phyloP scores from a whole-genome alignment of 495 filamentous ascomycete genomes.

The Talaromyces thailandensis region DNA sequence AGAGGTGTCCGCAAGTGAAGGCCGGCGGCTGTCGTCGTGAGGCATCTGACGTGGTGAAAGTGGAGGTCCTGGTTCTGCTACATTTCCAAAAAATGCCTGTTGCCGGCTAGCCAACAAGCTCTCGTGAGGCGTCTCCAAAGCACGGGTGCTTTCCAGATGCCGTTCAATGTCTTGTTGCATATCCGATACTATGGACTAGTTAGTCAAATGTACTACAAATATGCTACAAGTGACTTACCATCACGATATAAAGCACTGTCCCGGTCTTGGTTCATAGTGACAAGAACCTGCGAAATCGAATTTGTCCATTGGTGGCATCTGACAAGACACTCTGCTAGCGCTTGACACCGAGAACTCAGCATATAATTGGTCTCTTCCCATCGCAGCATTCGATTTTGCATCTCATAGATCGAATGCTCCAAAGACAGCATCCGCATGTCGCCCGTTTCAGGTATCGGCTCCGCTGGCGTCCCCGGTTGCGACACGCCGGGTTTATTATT shows the following conservation, averaged over 20 bases:
- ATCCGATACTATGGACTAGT: constrained; percentile 48
- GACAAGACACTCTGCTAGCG: constrained; percentile 70
- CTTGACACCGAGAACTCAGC: constrained; percentile 71
- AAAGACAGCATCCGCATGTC: constrained; percentile 68
- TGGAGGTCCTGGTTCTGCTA: constrained; percentile 64
- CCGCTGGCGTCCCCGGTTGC: constrained; percentile 76
- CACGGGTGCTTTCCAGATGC: constrained; percentile 63
- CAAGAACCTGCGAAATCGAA: constrained; percentile 65
- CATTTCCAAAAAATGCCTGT: constrained; percentile 65
- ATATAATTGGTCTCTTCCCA: constrained; percentile 76
- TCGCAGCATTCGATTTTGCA: constrained; percentile 63
- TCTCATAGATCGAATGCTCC: constrained; percentile 76
- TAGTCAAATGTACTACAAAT: background rate
- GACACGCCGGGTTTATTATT: constrained; percentile 61
- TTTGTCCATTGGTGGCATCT: constrained; percentile 74
- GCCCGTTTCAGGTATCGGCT: constrained; percentile 66
- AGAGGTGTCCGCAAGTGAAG: constrained; percentile 29
- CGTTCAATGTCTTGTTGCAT: constrained; percentile 82
- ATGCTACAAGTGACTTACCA: constrained; percentile 33
- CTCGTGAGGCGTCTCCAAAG: constrained; percentile 72
- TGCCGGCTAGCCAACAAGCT: constrained; percentile 57
- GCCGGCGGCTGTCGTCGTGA: constrained; percentile 74
- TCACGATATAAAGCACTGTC: constrained; percentile 50
- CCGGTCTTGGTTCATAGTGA: constrained; percentile 59
- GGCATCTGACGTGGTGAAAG: constrained; percentile 88